Percentiles rank a stretch among this genome's conserved stretches.
phyloP scores from a whole-genome alignment of 495 filamentous ascomycete species.

The Talaromyces nanjingensis region DNA sequence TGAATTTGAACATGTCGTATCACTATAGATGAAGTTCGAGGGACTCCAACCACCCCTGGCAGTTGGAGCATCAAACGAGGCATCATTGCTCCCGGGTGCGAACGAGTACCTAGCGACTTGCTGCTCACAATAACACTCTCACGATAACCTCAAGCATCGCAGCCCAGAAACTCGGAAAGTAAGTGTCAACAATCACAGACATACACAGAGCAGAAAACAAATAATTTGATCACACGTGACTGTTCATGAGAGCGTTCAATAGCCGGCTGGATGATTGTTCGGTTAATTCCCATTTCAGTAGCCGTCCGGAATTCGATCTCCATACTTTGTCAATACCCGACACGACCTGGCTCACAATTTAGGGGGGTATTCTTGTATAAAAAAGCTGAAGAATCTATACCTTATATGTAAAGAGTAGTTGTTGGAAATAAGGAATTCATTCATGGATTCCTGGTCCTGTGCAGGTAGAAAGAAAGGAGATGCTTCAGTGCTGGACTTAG shows the following conservation, averaged over 20 bases:
- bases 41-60: neutral
- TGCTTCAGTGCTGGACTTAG: neutral
- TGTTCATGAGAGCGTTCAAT: neutral
- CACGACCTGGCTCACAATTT: neutral
- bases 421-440: neutral
- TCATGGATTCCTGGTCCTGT: neutral
- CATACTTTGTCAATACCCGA: neutral
- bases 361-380: neutral
- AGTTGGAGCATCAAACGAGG: neutral
- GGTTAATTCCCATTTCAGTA: neutral
- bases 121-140: neutral
- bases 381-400: neutral
- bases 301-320: neutral
- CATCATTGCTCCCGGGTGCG: neutral
- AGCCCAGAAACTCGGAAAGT: neutral
- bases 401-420: neutral
- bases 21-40: neutral
- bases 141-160: neutral
- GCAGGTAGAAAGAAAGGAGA: neutral
- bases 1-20: neutral
- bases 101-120: neutral
- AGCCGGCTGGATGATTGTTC: neutral
- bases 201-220: neutral
- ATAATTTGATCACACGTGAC: neutral
- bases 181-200: neutral